Conservation (phyloP, 2,329 filamentous ascomycete species). For the Fusarium stilboides region DNA sequence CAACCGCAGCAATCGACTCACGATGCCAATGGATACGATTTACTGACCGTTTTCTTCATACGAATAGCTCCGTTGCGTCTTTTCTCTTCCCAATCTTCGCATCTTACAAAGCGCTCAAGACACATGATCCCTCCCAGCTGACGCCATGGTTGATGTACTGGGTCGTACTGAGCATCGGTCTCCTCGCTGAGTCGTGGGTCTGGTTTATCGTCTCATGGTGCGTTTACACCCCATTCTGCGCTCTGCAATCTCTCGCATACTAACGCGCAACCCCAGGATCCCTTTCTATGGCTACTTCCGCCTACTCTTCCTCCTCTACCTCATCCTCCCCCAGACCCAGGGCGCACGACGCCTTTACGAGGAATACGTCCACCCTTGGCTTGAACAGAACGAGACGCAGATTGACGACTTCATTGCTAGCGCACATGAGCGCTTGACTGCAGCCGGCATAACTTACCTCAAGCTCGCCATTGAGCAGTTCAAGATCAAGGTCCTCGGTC, state of each 20-base stretch:
- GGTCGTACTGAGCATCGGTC: constrained; percentile 87
- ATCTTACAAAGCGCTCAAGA: constrained; percentile 97
- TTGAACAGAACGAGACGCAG: constrained; percentile 85
- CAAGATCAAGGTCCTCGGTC: constrained; percentile 83
- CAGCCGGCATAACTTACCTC: constrained; percentile 82
- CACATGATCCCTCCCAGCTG: constrained; percentile 87
- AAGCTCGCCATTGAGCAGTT: constrained; percentile 79
- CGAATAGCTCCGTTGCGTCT: constrained; percentile 81
- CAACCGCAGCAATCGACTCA: constrained; percentile 1
- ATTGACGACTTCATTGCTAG: constrained; percentile 93
- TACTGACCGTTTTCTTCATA: constrained; percentile 20
- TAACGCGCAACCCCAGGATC: constrained; percentile 67
- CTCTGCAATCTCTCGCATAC: neutral
- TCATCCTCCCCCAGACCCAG: constrained; percentile 97
- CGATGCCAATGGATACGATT: constrained; percentile 17
- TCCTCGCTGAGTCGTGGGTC: constrained; percentile 89
- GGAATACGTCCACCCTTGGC: constrained; percentile 87
- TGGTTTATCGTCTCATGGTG: constrained; percentile 87
- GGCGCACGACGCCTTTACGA: constrained; percentile 91
- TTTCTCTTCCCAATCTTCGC: constrained; percentile 97
- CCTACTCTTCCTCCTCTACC: constrained; percentile 88
- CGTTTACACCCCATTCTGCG: neutral
- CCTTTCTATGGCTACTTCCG: constrained; percentile 96
- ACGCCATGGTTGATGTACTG: constrained; percentile 99
- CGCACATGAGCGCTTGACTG: constrained; percentile 82